Evolutionary conservation across 1,284 basidiomycete species (phyloP).

Genomic region (Takashimella koratensis): DNA sequence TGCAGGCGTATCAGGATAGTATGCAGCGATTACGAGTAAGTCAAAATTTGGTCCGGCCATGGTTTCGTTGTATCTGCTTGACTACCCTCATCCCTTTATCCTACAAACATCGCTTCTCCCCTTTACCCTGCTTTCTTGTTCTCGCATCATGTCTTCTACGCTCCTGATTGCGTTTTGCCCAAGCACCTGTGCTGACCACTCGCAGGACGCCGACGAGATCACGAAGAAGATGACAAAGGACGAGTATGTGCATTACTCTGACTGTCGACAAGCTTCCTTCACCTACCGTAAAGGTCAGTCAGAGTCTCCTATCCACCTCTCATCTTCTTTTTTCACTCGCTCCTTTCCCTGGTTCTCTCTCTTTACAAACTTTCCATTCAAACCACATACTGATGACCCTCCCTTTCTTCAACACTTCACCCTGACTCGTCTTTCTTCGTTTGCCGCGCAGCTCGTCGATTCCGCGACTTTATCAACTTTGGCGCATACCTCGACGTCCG

Average conservation of each 20-base stretch:
- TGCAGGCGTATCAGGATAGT: constrained; percentile 92
- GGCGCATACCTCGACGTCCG: constrained; percentile 82
- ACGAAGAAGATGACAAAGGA: constrained; percentile 94
- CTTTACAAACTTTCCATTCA: no score
- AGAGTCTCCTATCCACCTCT: neutral
- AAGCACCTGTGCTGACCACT: constrained; percentile 8
- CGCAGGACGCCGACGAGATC: constrained; percentile 88
- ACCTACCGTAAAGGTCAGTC: constrained; percentile 84
- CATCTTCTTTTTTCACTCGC: neutral
- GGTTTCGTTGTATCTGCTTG: no score
- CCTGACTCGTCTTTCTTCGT: neutral
- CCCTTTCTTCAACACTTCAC: neutral
- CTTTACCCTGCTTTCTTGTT: no score
- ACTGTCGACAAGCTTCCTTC: constrained; percentile 94
- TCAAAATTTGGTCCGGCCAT: constrained; percentile 3
- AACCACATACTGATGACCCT: neutral
- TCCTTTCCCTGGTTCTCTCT: neutral
- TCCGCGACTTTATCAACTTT: constrained; percentile 93
- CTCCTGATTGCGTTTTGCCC: no score
- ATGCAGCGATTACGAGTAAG: constrained; percentile 74
- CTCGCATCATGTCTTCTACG: no score
- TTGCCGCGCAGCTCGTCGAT: constrained; percentile 72
- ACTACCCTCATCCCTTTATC: no score
- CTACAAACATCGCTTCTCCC: no score
- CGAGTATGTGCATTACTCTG: constrained; percentile 95